These are phyloP conservation scores for Diospyros kaki DNA, from an alignment of 148 eudicot species.

Conservation along the genomic window DNA sequence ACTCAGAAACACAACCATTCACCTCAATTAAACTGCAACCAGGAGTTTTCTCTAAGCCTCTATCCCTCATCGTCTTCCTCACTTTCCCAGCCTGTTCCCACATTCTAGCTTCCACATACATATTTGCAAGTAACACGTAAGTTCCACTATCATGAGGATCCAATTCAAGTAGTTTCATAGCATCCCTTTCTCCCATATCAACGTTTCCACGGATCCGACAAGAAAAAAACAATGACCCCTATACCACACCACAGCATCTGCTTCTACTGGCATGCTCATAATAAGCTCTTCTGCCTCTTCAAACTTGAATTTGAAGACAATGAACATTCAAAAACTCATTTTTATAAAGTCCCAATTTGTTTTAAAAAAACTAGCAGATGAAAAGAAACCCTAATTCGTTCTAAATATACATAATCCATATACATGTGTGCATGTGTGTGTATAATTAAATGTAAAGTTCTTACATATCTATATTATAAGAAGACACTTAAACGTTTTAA, in stretches of 20 bases:
- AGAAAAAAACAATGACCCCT: slow-evolving; percentile 53
- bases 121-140: slow-evolving; percentile 52
- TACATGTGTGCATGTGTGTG: rapidly evolving
- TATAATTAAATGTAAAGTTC: too few species aligned
- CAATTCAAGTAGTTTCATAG: slow-evolving; percentile 49
- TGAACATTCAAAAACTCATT: too few species aligned
- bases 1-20: slow-evolving; percentile 47
- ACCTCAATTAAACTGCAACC: slow-evolving; percentile 62
- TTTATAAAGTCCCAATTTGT: too few species aligned
- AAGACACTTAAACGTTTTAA: too few species aligned
- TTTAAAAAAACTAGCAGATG: too few species aligned
- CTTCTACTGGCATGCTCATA: slow-evolving; percentile 49
- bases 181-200: slow-evolving; percentile 61
- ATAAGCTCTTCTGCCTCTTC: slow-evolving; percentile 57
- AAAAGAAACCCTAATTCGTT: too few species aligned
- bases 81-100: slow-evolving; percentile 55
- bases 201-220: slow-evolving; percentile 51
- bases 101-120: slow-evolving; percentile 57
- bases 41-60: slow-evolving; percentile 56
- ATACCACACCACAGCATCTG: slow-evolving; percentile 47
- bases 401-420: too few species aligned
- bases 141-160: slow-evolving; percentile 60
- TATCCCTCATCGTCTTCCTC: slow-evolving; percentile 46
- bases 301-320: slow-evolving; percentile 4
- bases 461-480: too few species aligned